Evolutionary conservation across 2,329 filamentous ascomycete genomes (phyloP), one percentile per base, ranked within the genome.

Genomic region (Keithomyces neogunnii): DNA sequence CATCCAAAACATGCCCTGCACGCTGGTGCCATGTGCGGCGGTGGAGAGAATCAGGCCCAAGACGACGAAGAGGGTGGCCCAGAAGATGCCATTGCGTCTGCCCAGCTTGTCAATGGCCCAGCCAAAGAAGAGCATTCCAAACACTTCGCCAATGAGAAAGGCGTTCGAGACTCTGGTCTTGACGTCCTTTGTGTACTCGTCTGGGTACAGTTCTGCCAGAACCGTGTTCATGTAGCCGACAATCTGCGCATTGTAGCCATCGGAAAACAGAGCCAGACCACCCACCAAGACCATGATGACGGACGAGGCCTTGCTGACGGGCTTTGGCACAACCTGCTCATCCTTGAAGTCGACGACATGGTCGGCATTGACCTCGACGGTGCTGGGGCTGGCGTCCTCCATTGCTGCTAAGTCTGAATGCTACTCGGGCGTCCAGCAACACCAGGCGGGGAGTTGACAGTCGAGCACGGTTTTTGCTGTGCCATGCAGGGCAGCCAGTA

Each of bases 1-100:
- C 67, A 76, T 76, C 73, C 73, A 76, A 47, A 75, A 72, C 69
- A 76, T 74, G 48, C 70, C 71, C 9, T 67, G 49, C 29, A 68
- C 64, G 0, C 71, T 74, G 2, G 62, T 55, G 5, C 73, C 73
- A 51, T 71, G 62, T 0, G 71, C 64, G 3, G 72, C 74, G 0
- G 70, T 72, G 1, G 72, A 69, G 10, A 76, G 55, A 2, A 75
- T 67, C 2, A 71, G 66, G 4, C 73, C 72, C 40, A 75, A 50
- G 6, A 75, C 69, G n/a, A 76, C 67, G 62, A 74, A 69, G 0
- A 70, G 39, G 0, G 73, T 75, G 0, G 73, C 73, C 11, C 68
- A 61, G 32, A 76, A 58, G 42, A 75, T 74, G 29, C 71, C 74
- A 10, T 63, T 65, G 46, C 72, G 73, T 4, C 73, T 69, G 7